Evolutionary conservation across 192 early-diverging fungal species (phyloP).

Genomic region (Backusella tarrabulga): DNA sequence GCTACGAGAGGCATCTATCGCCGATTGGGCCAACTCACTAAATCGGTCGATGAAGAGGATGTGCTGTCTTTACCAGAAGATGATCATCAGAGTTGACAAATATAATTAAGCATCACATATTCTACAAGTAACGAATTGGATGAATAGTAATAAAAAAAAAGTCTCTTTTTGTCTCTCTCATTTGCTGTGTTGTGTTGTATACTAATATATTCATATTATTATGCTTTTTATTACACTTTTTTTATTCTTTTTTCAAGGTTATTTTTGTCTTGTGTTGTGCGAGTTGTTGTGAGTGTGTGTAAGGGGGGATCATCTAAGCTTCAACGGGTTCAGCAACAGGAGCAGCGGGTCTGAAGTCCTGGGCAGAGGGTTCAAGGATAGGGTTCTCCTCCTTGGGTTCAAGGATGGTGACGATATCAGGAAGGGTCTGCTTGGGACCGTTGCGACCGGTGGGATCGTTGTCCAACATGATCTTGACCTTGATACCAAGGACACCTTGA

Average conservation of each 20-base stretch:
- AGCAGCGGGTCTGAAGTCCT: slow-evolving; percentile 47
- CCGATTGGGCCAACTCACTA: slow-evolving; percentile 14
- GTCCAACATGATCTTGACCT: slow-evolving; percentile 99
- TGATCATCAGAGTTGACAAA: background rate
- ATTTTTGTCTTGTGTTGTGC: background rate
- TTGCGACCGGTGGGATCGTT: slow-evolving; percentile 89
- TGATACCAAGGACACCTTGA: slow-evolving; percentile 99
- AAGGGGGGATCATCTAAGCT: background rate
- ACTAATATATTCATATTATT: background rate
- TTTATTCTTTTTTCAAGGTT: slow-evolving; percentile 1
- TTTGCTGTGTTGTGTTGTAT: background rate
- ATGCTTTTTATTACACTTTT: slow-evolving; percentile 5
- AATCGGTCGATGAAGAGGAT: slow-evolving; percentile 32
- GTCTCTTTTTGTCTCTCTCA: background rate
- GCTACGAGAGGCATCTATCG: slow-evolving; percentile 24
- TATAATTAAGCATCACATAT: background rate
- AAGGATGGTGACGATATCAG: slow-evolving; percentile 93
- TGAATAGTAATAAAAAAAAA: background rate
- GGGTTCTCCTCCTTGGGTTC: slow-evolving; percentile 86
- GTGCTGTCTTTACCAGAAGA: slow-evolving; percentile 25
- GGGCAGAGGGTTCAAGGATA: slow-evolving; percentile 67
- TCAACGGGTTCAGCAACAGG: slow-evolving; percentile 23
- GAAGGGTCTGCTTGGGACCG: slow-evolving; percentile 95
- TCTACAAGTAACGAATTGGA: no score
- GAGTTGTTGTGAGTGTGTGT: background rate